Conservation (phyloP, 805 yeast genomes). For the Saccharomycopsis sp. region DNA sequence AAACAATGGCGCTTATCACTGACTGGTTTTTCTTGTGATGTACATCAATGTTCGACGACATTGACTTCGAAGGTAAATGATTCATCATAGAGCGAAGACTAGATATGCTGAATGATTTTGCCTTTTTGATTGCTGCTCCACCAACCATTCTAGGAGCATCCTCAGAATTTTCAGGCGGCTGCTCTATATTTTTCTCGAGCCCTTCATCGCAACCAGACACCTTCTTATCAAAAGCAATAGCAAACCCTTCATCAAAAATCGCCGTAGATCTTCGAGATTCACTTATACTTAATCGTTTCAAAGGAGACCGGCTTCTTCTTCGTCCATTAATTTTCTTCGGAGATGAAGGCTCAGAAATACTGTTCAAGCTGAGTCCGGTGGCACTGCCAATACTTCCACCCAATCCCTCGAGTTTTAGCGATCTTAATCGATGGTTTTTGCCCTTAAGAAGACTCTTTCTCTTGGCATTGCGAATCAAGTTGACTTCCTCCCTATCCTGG, state of each 20-base stretch:
- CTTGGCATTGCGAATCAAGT: constrained; percentile 9
- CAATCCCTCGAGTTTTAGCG: background rate
- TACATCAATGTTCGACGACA: constrained; percentile 1
- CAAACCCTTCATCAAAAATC: constrained; percentile 17
- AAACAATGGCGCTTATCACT: background rate
- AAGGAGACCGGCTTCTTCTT: constrained; percentile 18
- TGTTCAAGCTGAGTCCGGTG: background rate
- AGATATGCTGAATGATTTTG: constrained; percentile 13
- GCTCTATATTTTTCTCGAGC: background rate
- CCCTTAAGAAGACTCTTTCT: constrained; percentile 11
- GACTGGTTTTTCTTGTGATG: background rate
- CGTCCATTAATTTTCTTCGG: constrained; percentile 3
- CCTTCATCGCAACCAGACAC: background rate
- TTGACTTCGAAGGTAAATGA: constrained; percentile 9
- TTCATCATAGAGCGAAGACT: constrained; percentile 12
- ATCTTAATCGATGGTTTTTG: background rate
- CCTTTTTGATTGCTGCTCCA: background rate
- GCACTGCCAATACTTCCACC: background rate
- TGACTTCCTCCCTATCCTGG: background rate
- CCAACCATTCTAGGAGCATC: background rate
- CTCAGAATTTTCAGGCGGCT: background rate
- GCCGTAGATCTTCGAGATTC: constrained; percentile 15
- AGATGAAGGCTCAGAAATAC: constrained; percentile 6
- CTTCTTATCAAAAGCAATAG: constrained; percentile 5
- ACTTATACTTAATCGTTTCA: constrained; percentile 9